phyloP scores from a whole-genome alignment of 495 filamentous ascomycete species.

The Tirmania nivea region DNA sequence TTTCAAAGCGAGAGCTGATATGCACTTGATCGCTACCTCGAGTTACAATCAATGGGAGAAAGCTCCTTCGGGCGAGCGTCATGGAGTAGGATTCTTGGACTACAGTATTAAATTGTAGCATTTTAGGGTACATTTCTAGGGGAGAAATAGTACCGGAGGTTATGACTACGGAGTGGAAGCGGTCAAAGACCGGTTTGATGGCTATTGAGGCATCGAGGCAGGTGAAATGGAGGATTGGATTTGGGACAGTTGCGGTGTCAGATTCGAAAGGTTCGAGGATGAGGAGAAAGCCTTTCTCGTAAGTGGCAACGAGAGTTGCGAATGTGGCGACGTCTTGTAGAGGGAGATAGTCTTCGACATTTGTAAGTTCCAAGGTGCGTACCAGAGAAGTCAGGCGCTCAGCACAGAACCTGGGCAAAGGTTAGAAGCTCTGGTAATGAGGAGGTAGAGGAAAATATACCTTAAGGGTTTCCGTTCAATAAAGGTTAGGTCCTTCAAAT shows the following conservation, averaged over 20 bases:
- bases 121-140: constrained; percentile 96
- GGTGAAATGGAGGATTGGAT: constrained; percentile 86
- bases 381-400: constrained; percentile 90
- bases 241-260: constrained; percentile 84
- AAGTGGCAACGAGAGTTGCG: constrained; percentile 91
- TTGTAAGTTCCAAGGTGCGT: constrained; percentile 82
- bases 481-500: constrained; percentile 86
- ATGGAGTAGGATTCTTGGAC: constrained; percentile 93
- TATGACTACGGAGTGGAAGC: constrained; percentile 94
- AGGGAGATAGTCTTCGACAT: constrained; percentile 92
- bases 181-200: constrained; percentile 92
- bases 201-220: constrained; percentile 96
- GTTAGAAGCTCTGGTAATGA: not conserved
- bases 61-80: constrained; percentile 86
- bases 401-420: constrained; percentile 47
- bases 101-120: constrained; percentile 80
- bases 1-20: constrained; percentile 76
- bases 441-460: constrained; percentile 1
- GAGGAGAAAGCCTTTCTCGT: constrained; percentile 88
- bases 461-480: constrained; percentile 92
- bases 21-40: constrained; percentile 81
- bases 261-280: constrained; percentile 95
- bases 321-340: constrained; percentile 97
- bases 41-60: constrained; percentile 94
- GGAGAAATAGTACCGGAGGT: constrained; percentile 95